Percentiles rank a stretch among this genome's conserved stretches.
Conservation (phyloP, 768 basidiomycete species). For the Hypsizygus marmoreus region DNA sequence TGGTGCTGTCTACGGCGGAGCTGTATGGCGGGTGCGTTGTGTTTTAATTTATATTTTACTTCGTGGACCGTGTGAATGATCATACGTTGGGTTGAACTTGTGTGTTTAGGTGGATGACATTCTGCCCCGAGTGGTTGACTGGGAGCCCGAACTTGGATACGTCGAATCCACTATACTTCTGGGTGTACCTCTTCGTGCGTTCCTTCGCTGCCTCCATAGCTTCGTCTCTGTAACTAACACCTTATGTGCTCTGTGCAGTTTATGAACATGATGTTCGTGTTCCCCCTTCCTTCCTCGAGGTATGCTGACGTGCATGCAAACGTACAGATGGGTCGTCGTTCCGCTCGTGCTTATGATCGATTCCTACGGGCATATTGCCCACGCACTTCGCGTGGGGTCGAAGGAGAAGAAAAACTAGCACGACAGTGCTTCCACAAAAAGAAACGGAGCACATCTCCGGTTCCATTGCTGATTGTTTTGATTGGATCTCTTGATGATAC, state of each 20-base stretch:
- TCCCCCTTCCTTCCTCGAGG: background rate
- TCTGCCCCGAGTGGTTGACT: conserved; percentile 83
- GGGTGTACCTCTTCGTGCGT: conserved; percentile 81
- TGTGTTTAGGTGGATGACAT: conserved; percentile 75
- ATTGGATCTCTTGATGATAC: too few species aligned
- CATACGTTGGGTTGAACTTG: background rate
- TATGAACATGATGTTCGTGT: conserved; percentile 75
- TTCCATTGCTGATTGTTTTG: too few species aligned
- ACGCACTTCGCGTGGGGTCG: conserved; percentile 47
- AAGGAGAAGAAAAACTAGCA: conserved; percentile 38
- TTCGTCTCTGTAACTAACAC: background rate
- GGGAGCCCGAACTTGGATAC: conserved; percentile 73
- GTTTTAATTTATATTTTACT: background rate
- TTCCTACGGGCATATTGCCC: conserved; percentile 72
- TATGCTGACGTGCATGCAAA: too few species aligned
- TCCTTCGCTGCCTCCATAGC: background rate
- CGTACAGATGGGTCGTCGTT: conserved; percentile 77
- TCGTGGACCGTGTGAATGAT: background rate
- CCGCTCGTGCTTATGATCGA: conserved; percentile 78
- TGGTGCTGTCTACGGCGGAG: conserved; percentile 76
- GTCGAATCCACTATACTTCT: conserved; percentile 69
- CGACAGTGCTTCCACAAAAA: too few species aligned
- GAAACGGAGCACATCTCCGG: too few species aligned
- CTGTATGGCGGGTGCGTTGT: conserved; percentile 68
- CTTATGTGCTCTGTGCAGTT: conserved; percentile 49